Evolutionary conservation across 192 early-diverging fungal species (phyloP).

Genomic region (Mortierella claussenii): DNA sequence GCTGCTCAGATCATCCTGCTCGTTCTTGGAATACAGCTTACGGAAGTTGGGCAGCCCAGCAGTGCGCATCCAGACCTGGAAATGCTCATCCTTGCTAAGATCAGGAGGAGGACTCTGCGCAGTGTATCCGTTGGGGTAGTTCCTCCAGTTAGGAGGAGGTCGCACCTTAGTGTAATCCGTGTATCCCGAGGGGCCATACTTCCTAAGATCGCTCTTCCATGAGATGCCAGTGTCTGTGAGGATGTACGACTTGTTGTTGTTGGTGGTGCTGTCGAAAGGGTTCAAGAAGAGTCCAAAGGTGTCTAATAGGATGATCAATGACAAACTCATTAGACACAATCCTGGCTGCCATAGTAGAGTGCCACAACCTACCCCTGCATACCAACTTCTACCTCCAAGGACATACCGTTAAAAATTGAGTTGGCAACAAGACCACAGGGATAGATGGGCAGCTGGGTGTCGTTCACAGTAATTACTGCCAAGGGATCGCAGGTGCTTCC

Average conservation of each 20-base stretch:
- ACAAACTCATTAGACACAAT: no score
- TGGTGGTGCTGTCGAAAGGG: slow-evolving; percentile 59
- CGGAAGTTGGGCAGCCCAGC: slow-evolving; percentile 96
- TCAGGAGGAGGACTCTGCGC: slow-evolving; percentile 68
- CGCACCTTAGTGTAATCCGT: slow-evolving; percentile 59
- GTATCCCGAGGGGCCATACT: slow-evolving; percentile 70
- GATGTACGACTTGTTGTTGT: slow-evolving; percentile 56
- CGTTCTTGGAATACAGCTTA: slow-evolving; percentile 91
- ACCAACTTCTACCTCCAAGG: no score
- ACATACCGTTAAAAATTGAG: slow-evolving; percentile 93
- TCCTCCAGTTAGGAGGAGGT: slow-evolving; percentile 92
- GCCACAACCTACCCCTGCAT: no score
- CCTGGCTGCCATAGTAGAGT: no score
- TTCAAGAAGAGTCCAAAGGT: slow-evolving; percentile 69
- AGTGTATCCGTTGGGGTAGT: slow-evolving; percentile 68
- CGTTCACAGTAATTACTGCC: slow-evolving; percentile 33
- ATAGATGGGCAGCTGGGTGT: slow-evolving; percentile 70
- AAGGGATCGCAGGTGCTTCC: slow-evolving; percentile 72
- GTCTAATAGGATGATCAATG: no score
- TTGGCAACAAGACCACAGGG: slow-evolving; percentile 99
- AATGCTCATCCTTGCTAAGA: slow-evolving; percentile 76
- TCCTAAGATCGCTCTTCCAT: slow-evolving; percentile 86
- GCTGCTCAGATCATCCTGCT: slow-evolving; percentile 61
- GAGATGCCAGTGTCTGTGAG: slow-evolving; percentile 83
- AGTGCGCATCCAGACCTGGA: slow-evolving; percentile 99